These are phyloP conservation scores for Salix brachista DNA, from an alignment of 345 rosid species.

Conservation along the genomic window DNA sequence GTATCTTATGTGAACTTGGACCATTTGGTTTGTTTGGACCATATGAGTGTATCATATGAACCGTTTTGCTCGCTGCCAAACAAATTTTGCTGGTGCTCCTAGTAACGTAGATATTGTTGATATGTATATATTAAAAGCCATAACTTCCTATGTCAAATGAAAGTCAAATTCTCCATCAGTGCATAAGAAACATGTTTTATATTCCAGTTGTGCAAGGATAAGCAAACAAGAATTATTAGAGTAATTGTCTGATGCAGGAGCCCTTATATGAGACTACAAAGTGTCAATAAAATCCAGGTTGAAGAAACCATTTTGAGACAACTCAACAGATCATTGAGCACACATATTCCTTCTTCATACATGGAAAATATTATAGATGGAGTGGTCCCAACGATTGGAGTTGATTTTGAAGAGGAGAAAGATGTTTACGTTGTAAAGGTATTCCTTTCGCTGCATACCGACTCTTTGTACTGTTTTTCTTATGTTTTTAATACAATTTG, in stretches of 20 bases:
- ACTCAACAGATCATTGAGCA: slow-evolving; percentile 30
- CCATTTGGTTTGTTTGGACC: too few relatives aligned
- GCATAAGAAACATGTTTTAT: too few relatives aligned
- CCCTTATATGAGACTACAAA: slow-evolving; percentile 13
- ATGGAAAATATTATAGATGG: slow-evolving; percentile 28
- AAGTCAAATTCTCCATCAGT: not conserved
- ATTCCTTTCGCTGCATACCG: not conserved
- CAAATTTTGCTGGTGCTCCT: not conserved
- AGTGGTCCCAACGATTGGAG: slow-evolving; percentile 37
- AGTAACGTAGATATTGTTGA: not conserved
- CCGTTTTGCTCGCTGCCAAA: too few relatives aligned
- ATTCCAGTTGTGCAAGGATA: too few relatives aligned
- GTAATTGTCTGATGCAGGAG: slow-evolving; percentile 17
- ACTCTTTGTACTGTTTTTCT: not conserved
- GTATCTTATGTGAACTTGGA: too few relatives aligned
- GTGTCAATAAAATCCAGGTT: slow-evolving; percentile 16
- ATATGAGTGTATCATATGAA: too few relatives aligned
- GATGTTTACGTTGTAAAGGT: slow-evolving; percentile 58
- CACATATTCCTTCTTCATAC: slow-evolving; percentile 40
- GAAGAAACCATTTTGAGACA: slow-evolving; percentile 27
- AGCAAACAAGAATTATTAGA: not conserved
- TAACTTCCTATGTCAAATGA: not conserved
- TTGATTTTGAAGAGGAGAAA: slow-evolving; percentile 35
- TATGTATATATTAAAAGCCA: not conserved
- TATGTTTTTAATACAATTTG: not conserved